These are phyloP conservation scores for Auriculariales sp. DNA, from an alignment of 768 basidiomycete genomes.

Conservation along the genomic window DNA sequence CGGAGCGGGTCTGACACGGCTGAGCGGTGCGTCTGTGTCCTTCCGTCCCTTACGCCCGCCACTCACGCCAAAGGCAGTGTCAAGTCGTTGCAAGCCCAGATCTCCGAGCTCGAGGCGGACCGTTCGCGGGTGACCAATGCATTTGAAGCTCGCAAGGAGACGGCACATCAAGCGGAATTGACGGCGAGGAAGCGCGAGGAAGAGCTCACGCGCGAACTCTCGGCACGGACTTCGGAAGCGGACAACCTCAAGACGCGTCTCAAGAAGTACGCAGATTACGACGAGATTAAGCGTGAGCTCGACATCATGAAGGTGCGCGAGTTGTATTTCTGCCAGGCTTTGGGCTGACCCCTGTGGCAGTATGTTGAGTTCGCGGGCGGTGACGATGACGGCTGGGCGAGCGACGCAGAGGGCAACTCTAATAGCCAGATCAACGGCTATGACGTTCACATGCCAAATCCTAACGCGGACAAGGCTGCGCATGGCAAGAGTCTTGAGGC, in stretches of 20 bases:
- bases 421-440: constrained; percentile 20
- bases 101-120: constrained; percentile 66
- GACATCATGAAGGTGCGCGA: constrained; percentile 87
- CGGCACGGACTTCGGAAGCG: constrained; percentile 39
- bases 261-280: constrained; percentile 71
- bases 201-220: constrained; percentile 43
- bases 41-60: too few species aligned
- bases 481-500: constrained; percentile 77
- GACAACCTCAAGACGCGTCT: constrained; percentile 55
- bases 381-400: constrained; percentile 54
- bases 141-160: constrained; percentile 45
- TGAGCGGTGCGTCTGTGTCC: constrained; percentile 49
- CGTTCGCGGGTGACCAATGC: constrained; percentile 50
- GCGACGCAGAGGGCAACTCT: constrained; percentile 12
- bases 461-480: constrained; percentile 69
- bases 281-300: constrained; percentile 94
- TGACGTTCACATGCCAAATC: constrained; percentile 68
- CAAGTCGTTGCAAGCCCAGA: constrained; percentile 56
- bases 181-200: constrained; percentile 35
- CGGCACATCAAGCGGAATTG: constrained; percentile 31
- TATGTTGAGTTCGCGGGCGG: constrained; percentile 92
- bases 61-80: too few species aligned
- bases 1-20: constrained; percentile 63
- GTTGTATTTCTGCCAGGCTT: neutral
- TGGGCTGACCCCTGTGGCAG: constrained; percentile 25